Evolutionary conservation across 108 stramenopile species (phyloP).

Genomic region (Nitzschia putrida): DNA sequence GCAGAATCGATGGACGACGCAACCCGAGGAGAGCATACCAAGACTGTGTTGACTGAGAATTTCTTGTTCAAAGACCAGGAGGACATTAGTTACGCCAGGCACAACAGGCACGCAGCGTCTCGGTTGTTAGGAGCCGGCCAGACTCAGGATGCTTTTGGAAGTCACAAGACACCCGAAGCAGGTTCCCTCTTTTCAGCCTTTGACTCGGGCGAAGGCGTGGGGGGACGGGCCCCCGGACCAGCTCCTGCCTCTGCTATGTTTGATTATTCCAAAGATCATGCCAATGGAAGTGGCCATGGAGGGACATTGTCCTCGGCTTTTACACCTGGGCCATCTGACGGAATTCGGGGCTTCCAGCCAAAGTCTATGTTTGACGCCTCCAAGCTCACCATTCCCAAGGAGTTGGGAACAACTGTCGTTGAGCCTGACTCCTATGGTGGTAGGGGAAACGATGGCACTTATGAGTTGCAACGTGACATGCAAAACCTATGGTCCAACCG

Average conservation of each 20-base stretch:
- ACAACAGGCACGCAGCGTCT: constrained; percentile 70
- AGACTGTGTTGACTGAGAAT: constrained; percentile 23
- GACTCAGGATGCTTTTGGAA: constrained; percentile 11
- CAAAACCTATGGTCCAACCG: constrained; percentile 37
- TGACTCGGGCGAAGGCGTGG: constrained; percentile 13
- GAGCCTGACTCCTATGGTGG: constrained; percentile 51
- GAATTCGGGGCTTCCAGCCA: not conserved
- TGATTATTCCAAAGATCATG: constrained; percentile 11
- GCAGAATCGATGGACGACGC: constrained; percentile 84
- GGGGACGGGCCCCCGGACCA: not conserved
- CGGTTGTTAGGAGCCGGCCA: constrained; percentile 38
- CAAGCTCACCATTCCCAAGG: constrained; percentile 24
- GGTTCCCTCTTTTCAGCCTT: constrained; percentile 37
- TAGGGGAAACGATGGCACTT: constrained; percentile 8
- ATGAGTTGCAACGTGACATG: constrained; percentile 38
- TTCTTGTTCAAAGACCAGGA: constrained; percentile 29
- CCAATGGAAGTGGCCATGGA: not conserved
- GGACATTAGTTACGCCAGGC: constrained; percentile 68
- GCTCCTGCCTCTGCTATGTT: constrained; percentile 7
- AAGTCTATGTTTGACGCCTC: constrained; percentile 8
- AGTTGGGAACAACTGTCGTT: constrained; percentile 63
- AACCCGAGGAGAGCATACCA: constrained; percentile 35
- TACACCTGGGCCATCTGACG: constrained; percentile 4
- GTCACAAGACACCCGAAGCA: constrained; percentile 26
- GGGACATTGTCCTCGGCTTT: constrained; percentile 10